These are phyloP conservation scores for Tillandsia fasciculata DNA, from an alignment of 176 grass and related monocot genomes.

Conservation along the genomic window DNA sequence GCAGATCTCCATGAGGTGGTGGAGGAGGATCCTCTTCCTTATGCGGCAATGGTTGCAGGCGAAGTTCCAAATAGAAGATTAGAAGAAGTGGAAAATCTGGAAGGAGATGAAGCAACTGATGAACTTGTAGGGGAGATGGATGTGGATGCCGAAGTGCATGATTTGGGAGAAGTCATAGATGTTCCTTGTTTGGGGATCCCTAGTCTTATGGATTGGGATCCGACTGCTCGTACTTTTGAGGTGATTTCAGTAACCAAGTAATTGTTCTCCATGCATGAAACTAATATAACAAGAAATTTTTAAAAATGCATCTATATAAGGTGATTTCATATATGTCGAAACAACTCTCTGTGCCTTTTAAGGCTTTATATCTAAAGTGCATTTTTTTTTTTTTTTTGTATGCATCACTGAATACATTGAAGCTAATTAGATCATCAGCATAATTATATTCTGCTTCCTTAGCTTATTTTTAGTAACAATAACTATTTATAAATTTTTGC, in stretches of 20 bases:
- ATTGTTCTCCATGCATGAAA: too few relatives aligned
- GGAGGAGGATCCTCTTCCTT: constrained; percentile 49
- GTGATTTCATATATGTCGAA: too few relatives aligned
- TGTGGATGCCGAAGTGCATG: background rate
- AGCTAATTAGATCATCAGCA: too few relatives aligned
- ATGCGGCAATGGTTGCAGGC: constrained; percentile 32
- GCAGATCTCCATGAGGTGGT: constrained; percentile 32
- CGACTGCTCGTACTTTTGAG: constrained; percentile 31
- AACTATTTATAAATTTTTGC: too few relatives aligned
- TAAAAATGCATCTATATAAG: too few relatives aligned
- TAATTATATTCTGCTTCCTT: too few relatives aligned
- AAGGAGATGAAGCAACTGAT: constrained; percentile 12
- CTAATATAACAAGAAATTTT: too few relatives aligned
- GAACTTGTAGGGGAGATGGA: background rate
- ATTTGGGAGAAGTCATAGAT: background rate
- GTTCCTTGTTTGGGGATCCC: background rate
- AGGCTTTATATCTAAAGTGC: too few relatives aligned
- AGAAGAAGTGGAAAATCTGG: constrained; percentile 8
- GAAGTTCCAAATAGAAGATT: constrained; percentile 30
- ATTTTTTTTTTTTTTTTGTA: too few relatives aligned
- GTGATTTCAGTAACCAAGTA: constrained; percentile 2
- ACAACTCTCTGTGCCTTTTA: too few relatives aligned
- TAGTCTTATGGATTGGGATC: constrained; percentile 53
- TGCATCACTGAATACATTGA: too few relatives aligned
- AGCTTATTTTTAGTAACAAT: too few relatives aligned